Conservation (phyloP, 1,284 basidiomycete species). For the Paramarasmius palmivorus region DNA sequence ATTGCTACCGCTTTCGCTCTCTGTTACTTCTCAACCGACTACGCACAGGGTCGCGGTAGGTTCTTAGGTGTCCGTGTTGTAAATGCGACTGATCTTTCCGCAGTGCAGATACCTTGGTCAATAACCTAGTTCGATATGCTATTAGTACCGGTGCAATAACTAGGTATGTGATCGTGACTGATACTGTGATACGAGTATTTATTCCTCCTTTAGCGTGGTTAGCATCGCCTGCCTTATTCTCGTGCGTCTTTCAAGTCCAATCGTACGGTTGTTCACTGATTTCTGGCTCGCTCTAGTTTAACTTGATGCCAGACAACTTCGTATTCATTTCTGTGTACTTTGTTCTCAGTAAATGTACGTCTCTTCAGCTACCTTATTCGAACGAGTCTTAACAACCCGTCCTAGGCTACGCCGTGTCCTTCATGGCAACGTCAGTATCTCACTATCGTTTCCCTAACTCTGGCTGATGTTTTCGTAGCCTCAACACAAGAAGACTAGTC, state of each 20-base stretch:
- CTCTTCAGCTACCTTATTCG: not conserved
- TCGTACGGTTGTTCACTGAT: constrained; percentile 8
- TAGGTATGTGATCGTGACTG: constrained; percentile 39
- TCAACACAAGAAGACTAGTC: constrained; percentile 51
- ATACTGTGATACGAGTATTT: constrained; percentile 11
- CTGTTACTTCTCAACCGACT: constrained; percentile 53
- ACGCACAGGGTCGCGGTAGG: constrained; percentile 45
- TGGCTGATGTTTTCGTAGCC: constrained; percentile 27
- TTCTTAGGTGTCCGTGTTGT: not conserved
- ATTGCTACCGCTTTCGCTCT: constrained; percentile 46
- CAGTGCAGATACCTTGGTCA: constrained; percentile 64
- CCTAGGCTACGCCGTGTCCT: constrained; percentile 67
- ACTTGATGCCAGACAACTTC: constrained; percentile 53
- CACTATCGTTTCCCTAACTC: not conserved
- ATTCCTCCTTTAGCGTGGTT: constrained; percentile 41
- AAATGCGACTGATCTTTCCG: constrained; percentile 5
- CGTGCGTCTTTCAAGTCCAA: constrained; percentile 31
- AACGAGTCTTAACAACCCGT: constrained; percentile 1
- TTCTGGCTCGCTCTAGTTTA: constrained; percentile 44
- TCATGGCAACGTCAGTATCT: constrained; percentile 59
- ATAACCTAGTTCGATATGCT: constrained; percentile 43
- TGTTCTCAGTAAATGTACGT: constrained; percentile 62
- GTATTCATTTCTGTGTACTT: constrained; percentile 63
- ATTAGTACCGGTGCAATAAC: constrained; percentile 66
- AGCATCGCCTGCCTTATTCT: constrained; percentile 58